Base-by-base conservation (phyloP, 2,329 filamentous ascomycete species). In the Microcyclospora tardicrescens region DNA sequence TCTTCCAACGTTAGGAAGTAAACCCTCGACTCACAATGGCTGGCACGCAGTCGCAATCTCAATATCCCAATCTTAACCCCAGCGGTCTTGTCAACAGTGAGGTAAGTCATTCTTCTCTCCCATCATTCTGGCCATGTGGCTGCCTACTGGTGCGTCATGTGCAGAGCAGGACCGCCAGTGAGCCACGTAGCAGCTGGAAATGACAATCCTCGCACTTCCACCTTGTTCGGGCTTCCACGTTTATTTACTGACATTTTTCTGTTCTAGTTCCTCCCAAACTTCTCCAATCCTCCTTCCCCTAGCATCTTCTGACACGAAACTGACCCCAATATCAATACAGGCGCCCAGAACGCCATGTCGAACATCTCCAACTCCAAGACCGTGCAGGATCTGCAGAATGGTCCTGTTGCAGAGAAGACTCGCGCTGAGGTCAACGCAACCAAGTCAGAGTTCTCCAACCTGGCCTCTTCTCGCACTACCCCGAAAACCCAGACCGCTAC, bases 401-500 rank as follows among this genome's bases (percentile, higher is more conserved):
- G 72, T 39, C 73, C 75, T 34, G 62, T 76, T 43, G 72, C 68
- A 41, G 65, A 75, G 49, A 71, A 66, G 47, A 66, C 72, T 53
- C 73, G 71, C 56, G 64, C 67, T 43, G 67, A 78, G 59, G 64
- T 66, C 41, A 64, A 65, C 47, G 71, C 71, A 56, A 75, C 75
- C 34, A 61, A 63, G 50, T 63, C 66, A 46, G 74, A 78, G 59
- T 71, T 77, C 55, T 66, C 64, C 48, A 72, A 74, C 47, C 63
- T 79, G 43, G 72, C 71, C 45, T 65, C 66, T 52, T 61, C 71
- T 40, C 68, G 69, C 44, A 63, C 65, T 35, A 66, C 65, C 16
- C 72, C 73, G 15, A 64, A 69, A 33, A 63, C 68, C 49, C 68
- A 67, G 46, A 68, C 74, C 43, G 68, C 68, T 38, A 77, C 71